Evolutionary conservation across 176 grass and related monocot genomes (phyloP), one percentile per base, ranked within the genome.

Genomic region (sorghum (Sorghum bicolor)): DNA sequence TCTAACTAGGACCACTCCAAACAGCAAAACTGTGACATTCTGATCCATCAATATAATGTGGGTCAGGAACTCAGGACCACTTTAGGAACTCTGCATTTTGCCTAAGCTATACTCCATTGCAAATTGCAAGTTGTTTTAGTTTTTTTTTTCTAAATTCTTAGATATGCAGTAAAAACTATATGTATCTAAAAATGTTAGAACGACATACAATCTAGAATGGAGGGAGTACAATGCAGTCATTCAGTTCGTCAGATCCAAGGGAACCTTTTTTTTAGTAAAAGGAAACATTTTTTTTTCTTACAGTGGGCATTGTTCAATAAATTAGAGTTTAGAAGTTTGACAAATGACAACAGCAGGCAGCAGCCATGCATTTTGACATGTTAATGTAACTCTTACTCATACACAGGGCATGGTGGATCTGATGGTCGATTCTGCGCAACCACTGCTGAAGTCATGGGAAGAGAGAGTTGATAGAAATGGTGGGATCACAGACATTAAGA

Each of bases 351-450:
- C 41, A 85, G 16, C 17, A 53, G 58, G 50, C 32, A 71, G 61
- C 28, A 39, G 2, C 70, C 29, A 79, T 67, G 64, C 61, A 28
- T 38, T 67, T 30, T 43, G 43, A 50, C 15, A 50, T 75, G 47
- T 41, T 26, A 50, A 10, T 17, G 8, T 77, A 34, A 81, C 61
- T 31, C 4, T 58, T 47, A 32, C n/a, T 45, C 50, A 48, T 86
- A 63, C 74, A 45, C 34, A 98, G 96, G 89, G 89, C 39, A 98
- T 98, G 96, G 83, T 98, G 83, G 89, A 95, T 92, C 85, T 95
- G 64, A 98, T 98, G 96, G 89, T 95, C 63, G 96, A 98, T 85
- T 98, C 90, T 63, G 86, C 96, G 6, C 72, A 88, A 24, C 82
- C 91, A 44, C 40, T 98, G 60, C 13, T 98, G 10, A 83, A 79